Conservation (phyloP, 441 rosid species). For the Aquilaria agallochum region DNA sequence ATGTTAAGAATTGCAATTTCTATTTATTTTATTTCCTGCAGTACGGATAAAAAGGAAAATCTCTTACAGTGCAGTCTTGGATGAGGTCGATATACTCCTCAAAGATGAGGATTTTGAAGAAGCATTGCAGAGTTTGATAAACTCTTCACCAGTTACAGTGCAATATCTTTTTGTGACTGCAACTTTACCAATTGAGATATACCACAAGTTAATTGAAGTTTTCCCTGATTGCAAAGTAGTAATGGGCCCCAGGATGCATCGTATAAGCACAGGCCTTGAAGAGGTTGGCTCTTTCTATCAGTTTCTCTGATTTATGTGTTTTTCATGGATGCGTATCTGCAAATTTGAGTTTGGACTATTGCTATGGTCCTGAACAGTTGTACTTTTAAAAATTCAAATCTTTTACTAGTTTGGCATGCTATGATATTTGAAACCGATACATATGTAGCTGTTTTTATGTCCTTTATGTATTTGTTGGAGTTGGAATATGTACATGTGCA, state of each 20-base stretch:
- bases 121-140: constrained; percentile 66
- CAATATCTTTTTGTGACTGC: constrained; percentile 92
- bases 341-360: too few relatives aligned
- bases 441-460: too few relatives aligned
- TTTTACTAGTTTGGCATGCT: too few relatives aligned
- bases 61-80: constrained; percentile 70
- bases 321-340: neutral
- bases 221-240: constrained; percentile 82
- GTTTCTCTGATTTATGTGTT: neutral
- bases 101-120: constrained; percentile 78
- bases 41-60: neutral
- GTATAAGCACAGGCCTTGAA: constrained; percentile 72
- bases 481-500: too few relatives aligned
- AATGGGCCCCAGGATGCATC: constrained; percentile 93
- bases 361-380: too few relatives aligned
- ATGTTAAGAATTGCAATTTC: too few relatives aligned
- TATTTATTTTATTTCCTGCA: too few relatives aligned
- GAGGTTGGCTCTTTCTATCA: constrained; percentile 48
- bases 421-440: too few relatives aligned
- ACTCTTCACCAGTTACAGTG: constrained; percentile 59
- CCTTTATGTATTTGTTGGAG: too few relatives aligned
- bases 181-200: constrained; percentile 78
- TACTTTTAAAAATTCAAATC: too few relatives aligned
- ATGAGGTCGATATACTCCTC: constrained; percentile 86
- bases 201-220: constrained; percentile 73